Percentiles rank a stretch among this genome's conserved stretches.
Conservation (phyloP, 495 filamentous ascomycete genomes). For the Penicillium coffeae region DNA sequence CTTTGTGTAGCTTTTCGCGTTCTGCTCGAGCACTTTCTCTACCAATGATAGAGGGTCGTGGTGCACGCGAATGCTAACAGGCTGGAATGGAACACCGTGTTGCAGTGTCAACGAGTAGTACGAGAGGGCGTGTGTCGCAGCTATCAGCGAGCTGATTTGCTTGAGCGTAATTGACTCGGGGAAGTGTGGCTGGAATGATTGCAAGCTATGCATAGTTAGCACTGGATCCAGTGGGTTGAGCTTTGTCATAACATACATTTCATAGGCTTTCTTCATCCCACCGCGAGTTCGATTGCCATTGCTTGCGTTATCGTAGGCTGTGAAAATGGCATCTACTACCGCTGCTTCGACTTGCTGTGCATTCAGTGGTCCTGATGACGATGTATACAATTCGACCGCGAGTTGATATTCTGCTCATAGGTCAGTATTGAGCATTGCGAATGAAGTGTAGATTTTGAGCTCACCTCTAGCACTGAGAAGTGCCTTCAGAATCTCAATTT, state of each 20-base stretch:
- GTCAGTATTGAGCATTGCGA: slow-evolving; percentile 11
- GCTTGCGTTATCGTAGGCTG: slow-evolving; percentile 81
- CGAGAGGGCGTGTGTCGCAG: slow-evolving; percentile 81
- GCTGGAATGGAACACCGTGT: slow-evolving; percentile 87
- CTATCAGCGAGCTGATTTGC: slow-evolving; percentile 65
- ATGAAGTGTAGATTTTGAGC: background rate
- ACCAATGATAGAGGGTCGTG: slow-evolving; percentile 80
- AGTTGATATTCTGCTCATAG: slow-evolving; percentile 57
- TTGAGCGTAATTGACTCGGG: slow-evolving; percentile 50
- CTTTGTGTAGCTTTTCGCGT: slow-evolving; percentile 77
- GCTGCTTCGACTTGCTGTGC: slow-evolving; percentile 56
- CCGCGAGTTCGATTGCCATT: slow-evolving; percentile 83
- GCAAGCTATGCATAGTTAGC: slow-evolving; percentile 47
- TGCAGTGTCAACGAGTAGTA: slow-evolving; percentile 86
- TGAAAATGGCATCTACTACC: slow-evolving; percentile 63
- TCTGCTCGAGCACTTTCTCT: slow-evolving; percentile 83
- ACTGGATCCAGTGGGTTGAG: background rate
- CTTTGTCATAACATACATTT: slow-evolving; percentile 58
- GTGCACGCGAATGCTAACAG: slow-evolving; percentile 84
- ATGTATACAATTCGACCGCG: slow-evolving; percentile 64
- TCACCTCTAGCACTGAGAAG: slow-evolving; percentile 64
- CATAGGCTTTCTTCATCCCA: slow-evolving; percentile 76
- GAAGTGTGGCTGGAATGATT: slow-evolving; percentile 65
- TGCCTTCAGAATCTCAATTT: slow-evolving; percentile 70
- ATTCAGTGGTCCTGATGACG: slow-evolving; percentile 45